Conservation (phyloP, 1,284 basidiomycete genomes). For the Mixia osmundae region DNA sequence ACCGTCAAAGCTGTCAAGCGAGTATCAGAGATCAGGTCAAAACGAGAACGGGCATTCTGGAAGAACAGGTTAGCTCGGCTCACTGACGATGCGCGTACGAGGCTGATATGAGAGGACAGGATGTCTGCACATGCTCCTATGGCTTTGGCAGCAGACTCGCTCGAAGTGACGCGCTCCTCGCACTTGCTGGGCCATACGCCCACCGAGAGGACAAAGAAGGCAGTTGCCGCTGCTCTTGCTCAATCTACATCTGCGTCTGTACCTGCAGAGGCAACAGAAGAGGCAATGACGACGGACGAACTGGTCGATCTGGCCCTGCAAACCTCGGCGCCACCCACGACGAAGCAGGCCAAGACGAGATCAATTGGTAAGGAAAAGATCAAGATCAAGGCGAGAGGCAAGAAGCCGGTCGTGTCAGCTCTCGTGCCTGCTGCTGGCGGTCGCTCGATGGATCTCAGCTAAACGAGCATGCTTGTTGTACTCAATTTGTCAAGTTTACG, state of each 20-base stretch:
- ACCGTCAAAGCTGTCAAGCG: conserved; percentile 97
- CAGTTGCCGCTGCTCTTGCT: conserved; percentile 13
- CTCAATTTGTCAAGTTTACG: too few species aligned
- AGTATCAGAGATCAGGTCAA: conserved; percentile 71
- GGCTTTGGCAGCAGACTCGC: conserved; percentile 12
- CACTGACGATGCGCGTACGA: background rate
- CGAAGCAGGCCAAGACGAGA: conserved; percentile 4
- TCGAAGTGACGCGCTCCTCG: conserved; percentile 14
- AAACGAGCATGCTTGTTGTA: too few species aligned
- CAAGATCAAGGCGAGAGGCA: conserved; percentile 12
- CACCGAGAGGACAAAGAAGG: conserved; percentile 13
- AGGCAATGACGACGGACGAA: conserved; percentile 11
- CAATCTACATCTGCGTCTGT: conserved; percentile 7
- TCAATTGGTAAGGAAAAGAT: conserved; percentile 12
- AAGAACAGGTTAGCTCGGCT: conserved; percentile 37
- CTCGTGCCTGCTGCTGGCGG: too few species aligned
- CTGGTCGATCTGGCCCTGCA: conserved; percentile 12
- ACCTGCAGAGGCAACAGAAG: conserved; percentile 11
- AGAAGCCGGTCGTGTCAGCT: conserved; percentile 10
- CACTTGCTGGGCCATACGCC: conserved; percentile 14
- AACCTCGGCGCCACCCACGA: conserved; percentile 9
- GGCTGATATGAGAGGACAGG: conserved; percentile 2
- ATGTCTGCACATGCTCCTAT: conserved; percentile 16
- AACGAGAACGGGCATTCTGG: conserved; percentile 91
- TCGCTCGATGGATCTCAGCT: too few species aligned